A percentile compares a stretch with the other conserved stretches of the same genome.
These are phyloP conservation scores for Chloropicon primus DNA, from an alignment of 139 green algal species.

Conservation along the genomic window DNA sequence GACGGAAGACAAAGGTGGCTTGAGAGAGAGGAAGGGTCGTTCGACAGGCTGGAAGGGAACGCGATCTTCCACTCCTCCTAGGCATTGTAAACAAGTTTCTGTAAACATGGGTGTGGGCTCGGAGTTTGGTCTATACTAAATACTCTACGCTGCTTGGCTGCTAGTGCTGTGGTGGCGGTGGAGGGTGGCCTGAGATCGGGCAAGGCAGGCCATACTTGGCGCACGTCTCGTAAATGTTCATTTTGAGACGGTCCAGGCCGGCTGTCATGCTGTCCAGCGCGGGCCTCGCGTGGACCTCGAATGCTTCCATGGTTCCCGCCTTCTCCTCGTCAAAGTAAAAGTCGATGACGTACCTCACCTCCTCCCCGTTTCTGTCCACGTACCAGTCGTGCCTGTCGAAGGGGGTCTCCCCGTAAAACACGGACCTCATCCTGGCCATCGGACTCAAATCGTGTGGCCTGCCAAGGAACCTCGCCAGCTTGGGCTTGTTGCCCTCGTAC, in stretches of 20 bases:
- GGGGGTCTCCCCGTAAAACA: constrained; percentile 46
- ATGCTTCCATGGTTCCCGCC: constrained; percentile 65
- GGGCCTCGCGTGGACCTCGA: constrained; percentile 68
- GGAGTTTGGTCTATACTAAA: no score
- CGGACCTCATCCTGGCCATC: constrained; percentile 45
- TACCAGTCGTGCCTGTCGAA: constrained; percentile 94
- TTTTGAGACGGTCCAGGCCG: constrained; percentile 71
- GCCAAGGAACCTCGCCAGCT: constrained; percentile 67
- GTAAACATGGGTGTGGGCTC: no score
- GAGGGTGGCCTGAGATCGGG: constrained; percentile 58
- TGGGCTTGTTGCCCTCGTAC: constrained; percentile 38
- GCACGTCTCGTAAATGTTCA: constrained; percentile 75
- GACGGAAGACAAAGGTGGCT: no score
- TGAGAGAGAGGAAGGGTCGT: no score
- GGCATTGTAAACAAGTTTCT: no score
- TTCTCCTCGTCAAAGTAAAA: constrained; percentile 93
- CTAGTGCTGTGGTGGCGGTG: no score
- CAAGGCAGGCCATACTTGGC: constrained; percentile 72
- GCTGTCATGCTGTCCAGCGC: constrained; percentile 61
- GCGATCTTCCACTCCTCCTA: no score
- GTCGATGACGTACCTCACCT: constrained; percentile 92
- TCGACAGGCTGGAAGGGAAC: no score
- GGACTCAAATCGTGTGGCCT: constrained; percentile 77
- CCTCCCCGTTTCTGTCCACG: constrained; percentile 64
- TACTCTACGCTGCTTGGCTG: no score